Base-by-base conservation (phyloP, 2,329 filamentous ascomycete genomes). In the Pseudopithomyces maydicus region DNA sequence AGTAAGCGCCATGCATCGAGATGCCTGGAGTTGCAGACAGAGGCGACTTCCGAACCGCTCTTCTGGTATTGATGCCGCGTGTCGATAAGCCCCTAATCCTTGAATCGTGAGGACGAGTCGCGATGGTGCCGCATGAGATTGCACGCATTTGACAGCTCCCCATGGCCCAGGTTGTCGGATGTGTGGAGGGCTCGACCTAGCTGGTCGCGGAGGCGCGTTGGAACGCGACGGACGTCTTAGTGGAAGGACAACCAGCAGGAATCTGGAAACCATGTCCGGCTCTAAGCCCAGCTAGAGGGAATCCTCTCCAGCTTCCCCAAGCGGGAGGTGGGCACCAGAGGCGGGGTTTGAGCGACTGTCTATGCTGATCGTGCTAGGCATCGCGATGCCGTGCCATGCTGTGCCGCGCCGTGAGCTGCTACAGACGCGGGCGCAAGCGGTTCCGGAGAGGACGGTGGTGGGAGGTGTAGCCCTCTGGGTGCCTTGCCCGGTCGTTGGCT, bases 91-190 rank as follows among this genome's bases (percentile, higher is more conserved):
- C 41, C 46, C 47, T 22, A 42, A 42, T 32, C 36, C 33, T 12
- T 39, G 38, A 39, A 32, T 35, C 20, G 23, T 26, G 12, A 29
- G 8, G 23, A 45, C 17, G 44, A 44, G 29, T 41, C 17, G 35
- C 51, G 54, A 42, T 41, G 20, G 14, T 33, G 36, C 33, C 51
- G 52, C 36, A 43, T 46, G 47, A 36, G 39, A 32, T 33, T 12
- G 47, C 7, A 38, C 38, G 45, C 39, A 36, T 44, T 53, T 55
- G 38, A 58, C 45, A 53, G 48, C 38, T 38, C 56, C n/a, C n/a
- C 56, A 52, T 35, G 10, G 38, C 22, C 56, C 52, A 52, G 56
- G 56, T 55, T 45, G 43, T 55, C 52, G 56, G 56, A 55, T 39
- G 44, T n/a, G 52, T 14, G n/a, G 19, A 26, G 19, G 32, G 33